Conservation (phyloP, 1,139 yeast species). For the Meyerozyma athensensis region DNA sequence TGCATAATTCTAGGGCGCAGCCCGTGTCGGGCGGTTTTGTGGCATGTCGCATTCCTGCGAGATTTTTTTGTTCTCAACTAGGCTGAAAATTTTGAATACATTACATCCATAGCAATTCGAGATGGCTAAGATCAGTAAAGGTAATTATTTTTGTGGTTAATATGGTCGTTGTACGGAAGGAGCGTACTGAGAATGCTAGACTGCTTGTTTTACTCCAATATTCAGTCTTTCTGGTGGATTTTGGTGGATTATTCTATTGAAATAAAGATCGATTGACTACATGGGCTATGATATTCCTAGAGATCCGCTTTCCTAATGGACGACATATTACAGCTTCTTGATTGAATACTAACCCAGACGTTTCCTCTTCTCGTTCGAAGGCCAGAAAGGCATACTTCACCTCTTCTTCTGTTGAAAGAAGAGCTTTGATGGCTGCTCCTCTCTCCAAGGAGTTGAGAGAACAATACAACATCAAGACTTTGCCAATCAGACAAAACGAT, state of each 20-base stretch:
- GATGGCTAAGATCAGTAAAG: constrained; percentile 65
- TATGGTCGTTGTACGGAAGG: background rate
- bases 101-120: constrained; percentile 15
- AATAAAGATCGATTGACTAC: constrained; percentile 2
- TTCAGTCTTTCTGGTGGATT: background rate
- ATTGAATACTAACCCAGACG: constrained; percentile 50
- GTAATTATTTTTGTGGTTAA: constrained; percentile 27
- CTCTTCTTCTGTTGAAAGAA: constrained; percentile 96
- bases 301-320: no score
- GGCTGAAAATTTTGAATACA: constrained; percentile 3
- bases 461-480: constrained; percentile 91
- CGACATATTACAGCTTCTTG: no score
- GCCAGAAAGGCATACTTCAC: constrained; percentile 99
- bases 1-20: background rate
- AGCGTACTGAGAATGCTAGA: background rate
- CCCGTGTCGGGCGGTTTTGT: constrained; percentile 3
- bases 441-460: constrained; percentile 98
- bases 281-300: background rate
- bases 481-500: constrained; percentile 98
- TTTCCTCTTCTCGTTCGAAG: constrained; percentile 99
- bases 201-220: no score
- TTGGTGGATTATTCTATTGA: background rate
- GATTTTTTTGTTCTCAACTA: constrained; percentile 1
- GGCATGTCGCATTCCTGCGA: constrained; percentile 3
- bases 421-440: constrained; percentile 96